Base-by-base conservation (phyloP, 1,284 basidiomycete genomes). In the Dichomitus squalens region DNA sequence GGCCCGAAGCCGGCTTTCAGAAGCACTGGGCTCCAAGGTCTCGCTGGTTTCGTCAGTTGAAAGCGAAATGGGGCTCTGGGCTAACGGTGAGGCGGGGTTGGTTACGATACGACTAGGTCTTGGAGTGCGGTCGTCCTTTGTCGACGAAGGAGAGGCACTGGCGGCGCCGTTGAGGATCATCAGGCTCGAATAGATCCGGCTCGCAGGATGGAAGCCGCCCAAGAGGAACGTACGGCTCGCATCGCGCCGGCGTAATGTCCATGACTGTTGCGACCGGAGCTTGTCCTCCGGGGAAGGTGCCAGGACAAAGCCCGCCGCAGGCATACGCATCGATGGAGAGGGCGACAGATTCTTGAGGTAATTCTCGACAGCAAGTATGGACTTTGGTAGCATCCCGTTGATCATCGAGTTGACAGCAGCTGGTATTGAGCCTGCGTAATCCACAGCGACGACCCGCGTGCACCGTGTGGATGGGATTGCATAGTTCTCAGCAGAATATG, bases 401-500 rank as follows among this genome's bases (percentile, higher is more conserved):
- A 95, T 89, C 75, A 92, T 86, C 31, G 92, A 86, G 72, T 97
- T 98, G 59, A 96, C 84, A 0, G 94, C 88, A 7, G 88, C 82
- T 0, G 96, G 95, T 43, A 98, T 84, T 9, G 87, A 88, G 6
- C 95, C 95, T 4, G 89, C 88, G 68, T 92, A 96, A 73, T 99
- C 96, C 55, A 97, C 82, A 0, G 94, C 91, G 5, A 92, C 87
- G 39, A 98, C 80, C 61, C 95, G 84, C 48, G 92, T 96, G 73
- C 94, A 96, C 52, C 92, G 79, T 23, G 96, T 95, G 2, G 95
- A 98, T 0, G 96, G 96, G 44, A 99, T 98, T 14, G 93, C 86
- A 70, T 96, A 96, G 66, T 94, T 95, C 72, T 97, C 95, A 58
- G 91, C 89, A 41, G 93, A 93, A 71, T 99, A 99, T 0, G 97